These are phyloP conservation scores for Coemansia sp. DNA, from an alignment of 192 early-diverging fungal genomes.

Conservation along the genomic window DNA sequence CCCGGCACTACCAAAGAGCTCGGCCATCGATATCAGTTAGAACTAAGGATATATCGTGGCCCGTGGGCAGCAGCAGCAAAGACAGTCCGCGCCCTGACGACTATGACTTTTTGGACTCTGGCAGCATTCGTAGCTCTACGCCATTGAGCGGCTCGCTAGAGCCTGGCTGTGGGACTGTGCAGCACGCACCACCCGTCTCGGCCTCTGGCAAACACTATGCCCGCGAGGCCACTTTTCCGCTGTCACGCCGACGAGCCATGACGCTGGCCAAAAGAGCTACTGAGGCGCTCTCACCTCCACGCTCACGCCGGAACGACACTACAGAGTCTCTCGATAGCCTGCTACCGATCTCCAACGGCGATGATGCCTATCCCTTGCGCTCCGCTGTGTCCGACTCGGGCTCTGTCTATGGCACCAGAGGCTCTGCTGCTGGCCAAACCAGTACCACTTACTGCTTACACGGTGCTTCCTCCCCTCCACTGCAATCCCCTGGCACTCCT, in stretches of 20 bases:
- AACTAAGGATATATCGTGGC: slow-evolving; percentile 47
- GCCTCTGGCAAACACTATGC: neutral
- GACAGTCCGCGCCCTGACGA: slow-evolving; percentile 26
- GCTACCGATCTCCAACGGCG: slow-evolving; percentile 1
- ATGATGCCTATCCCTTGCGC: slow-evolving; percentile 2
- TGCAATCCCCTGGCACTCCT: slow-evolving; percentile 24
- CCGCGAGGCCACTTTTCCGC: slow-evolving; percentile 14
- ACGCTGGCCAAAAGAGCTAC: slow-evolving; percentile 13
- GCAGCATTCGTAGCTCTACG: slow-evolving; percentile 12
- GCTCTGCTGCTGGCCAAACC: neutral
- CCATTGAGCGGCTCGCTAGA: neutral
- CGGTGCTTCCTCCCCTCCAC: slow-evolving; percentile 4
- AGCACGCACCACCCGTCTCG: neutral
- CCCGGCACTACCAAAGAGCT: neutral
- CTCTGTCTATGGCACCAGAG: slow-evolving; percentile 11
- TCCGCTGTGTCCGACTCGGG: slow-evolving; percentile 13
- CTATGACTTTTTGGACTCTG: slow-evolving; percentile 29
- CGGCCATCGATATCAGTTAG: slow-evolving; percentile 38
- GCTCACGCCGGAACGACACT: slow-evolving; percentile 11
- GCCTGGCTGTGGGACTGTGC: neutral
- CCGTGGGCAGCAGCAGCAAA: slow-evolving; percentile 36
- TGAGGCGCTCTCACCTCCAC: slow-evolving; percentile 4
- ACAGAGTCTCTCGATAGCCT: slow-evolving; percentile 14
- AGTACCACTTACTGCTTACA: slow-evolving; percentile 3
- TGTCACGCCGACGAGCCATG: slow-evolving; percentile 21